These are phyloP conservation scores for Apophysomyces trapeziformis DNA, from an alignment of 371 early-diverging fungal genomes.

Conservation along the genomic window DNA sequence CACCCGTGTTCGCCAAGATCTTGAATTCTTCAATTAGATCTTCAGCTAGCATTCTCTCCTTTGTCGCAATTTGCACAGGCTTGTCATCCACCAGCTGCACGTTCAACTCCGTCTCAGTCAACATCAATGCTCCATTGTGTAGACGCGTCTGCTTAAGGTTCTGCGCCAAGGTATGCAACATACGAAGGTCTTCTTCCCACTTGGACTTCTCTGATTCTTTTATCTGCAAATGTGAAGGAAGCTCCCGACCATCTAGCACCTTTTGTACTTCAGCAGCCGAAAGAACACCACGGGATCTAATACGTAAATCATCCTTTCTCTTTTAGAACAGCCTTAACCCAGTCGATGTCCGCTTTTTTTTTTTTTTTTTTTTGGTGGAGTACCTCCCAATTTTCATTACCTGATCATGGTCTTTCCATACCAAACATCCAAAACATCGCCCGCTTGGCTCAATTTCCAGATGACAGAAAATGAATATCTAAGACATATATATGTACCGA, in stretches of 20 bases:
- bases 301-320: constrained; percentile 59
- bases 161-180: constrained; percentile 92
- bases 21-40: constrained; percentile 95
- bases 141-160: constrained; percentile 34
- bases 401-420: constrained; percentile 84
- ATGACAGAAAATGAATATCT: constrained; percentile 87
- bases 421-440: constrained; percentile 61
- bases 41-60: constrained; percentile 82
- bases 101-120: constrained; percentile 15
- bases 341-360: too few species aligned
- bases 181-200: constrained; percentile 95
- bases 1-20: constrained; percentile 91
- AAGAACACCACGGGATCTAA: constrained; percentile 62
- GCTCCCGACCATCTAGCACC: constrained; percentile 63
- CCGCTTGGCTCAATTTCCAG: constrained; percentile 77
- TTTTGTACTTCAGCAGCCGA: constrained; percentile 85
- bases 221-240: constrained; percentile 22
- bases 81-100: constrained; percentile 21
- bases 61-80: constrained; percentile 63
- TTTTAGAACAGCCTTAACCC: too few species aligned
- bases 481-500: background rate
- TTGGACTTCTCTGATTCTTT: constrained; percentile 57
- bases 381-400: constrained; percentile 22
- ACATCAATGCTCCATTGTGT: constrained; percentile 24
- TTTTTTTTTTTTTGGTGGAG: background rate